These are phyloP conservation scores for Canavalia ensiformis DNA, from an alignment of 306 rosid genomes.

Conservation along the genomic window DNA sequence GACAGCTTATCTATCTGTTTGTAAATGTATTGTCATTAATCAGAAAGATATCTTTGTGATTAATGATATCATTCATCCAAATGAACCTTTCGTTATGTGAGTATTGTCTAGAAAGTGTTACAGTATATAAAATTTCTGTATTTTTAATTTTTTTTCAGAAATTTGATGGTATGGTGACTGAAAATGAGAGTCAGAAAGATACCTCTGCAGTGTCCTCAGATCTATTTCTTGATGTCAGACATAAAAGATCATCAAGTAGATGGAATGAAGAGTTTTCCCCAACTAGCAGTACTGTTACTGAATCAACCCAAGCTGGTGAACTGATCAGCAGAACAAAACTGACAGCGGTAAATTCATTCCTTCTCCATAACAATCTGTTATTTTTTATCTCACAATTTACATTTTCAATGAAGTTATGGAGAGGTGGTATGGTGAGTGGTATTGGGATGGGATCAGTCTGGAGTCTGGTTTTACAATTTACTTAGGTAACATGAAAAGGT, in stretches of 20 bases:
- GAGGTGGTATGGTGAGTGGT: constrained; percentile 11
- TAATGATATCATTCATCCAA: constrained; percentile 3
- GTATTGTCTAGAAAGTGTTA: background rate
- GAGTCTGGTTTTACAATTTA: constrained; percentile 38
- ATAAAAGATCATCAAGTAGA: constrained; percentile 83
- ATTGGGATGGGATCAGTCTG: constrained; percentile 10
- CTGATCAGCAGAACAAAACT: constrained; percentile 74
- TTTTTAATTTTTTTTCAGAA: constrained; percentile 57
- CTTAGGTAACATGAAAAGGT: background rate
- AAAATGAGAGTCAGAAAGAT: constrained; percentile 77
- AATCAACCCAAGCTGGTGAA: constrained; percentile 90
- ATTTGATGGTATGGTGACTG: constrained; percentile 63
- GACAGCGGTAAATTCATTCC: constrained; percentile 47
- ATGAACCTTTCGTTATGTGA: constrained; percentile 5
- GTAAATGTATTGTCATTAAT: constrained; percentile 2
- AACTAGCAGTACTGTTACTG: constrained; percentile 78
- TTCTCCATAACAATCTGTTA: constrained; percentile 19
- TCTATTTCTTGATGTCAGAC: constrained; percentile 69
- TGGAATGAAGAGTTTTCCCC: constrained; percentile 90
- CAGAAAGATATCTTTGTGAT: background rate
- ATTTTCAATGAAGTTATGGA: background rate
- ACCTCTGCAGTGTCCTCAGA: constrained; percentile 62
- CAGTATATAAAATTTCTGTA: constrained; percentile 26
- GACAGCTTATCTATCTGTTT: constrained; percentile 9
- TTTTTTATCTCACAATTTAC: constrained; percentile 29